Conservation (phyloP, 495 filamentous ascomycete species). For the Endocarpon pusillum region DNA sequence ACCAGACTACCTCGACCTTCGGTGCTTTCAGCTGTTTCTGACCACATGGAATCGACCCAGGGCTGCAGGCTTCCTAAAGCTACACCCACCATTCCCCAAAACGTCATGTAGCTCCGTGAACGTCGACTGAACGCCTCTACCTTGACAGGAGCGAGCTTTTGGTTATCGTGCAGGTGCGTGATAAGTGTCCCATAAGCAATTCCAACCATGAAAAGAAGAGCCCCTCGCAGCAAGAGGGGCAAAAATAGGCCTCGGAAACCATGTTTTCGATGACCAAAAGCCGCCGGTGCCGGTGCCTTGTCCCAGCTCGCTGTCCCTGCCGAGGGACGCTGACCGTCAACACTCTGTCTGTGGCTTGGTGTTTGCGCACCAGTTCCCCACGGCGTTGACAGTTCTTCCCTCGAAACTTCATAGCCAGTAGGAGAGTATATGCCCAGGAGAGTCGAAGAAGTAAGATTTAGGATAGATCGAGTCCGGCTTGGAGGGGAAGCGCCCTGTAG, state of each 20-base stretch:
- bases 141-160: constrained; percentile 44
- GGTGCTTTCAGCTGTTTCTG: constrained; percentile 11
- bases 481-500: constrained; percentile 18
- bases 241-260: constrained; percentile 27
- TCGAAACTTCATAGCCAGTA: constrained; percentile 33
- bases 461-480: constrained; percentile 54
- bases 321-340: constrained; percentile 12
- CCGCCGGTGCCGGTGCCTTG: constrained; percentile 16
- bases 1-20: constrained; percentile 1
- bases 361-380: constrained; percentile 61
- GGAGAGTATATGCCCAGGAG: constrained; percentile 81
- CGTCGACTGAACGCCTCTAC: constrained; percentile 40
- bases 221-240: constrained; percentile 32
- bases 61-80: constrained; percentile 62
- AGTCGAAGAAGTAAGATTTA: constrained; percentile 80
- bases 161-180: constrained; percentile 60
- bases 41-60: constrained; percentile 60
- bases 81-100: constrained; percentile 73
- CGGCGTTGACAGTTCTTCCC: constrained; percentile 36
- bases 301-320: constrained; percentile 19
- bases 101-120: constrained; percentile 50
- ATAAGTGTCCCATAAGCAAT: constrained; percentile 73
- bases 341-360: constrained; percentile 22
- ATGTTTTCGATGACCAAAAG: constrained; percentile 9
- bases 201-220: constrained; percentile 65